Percentiles rank a stretch among this genome's conserved stretches.
Conservation (phyloP, 2,329 filamentous ascomycete species). For the Pyrenochaeta sp. region DNA sequence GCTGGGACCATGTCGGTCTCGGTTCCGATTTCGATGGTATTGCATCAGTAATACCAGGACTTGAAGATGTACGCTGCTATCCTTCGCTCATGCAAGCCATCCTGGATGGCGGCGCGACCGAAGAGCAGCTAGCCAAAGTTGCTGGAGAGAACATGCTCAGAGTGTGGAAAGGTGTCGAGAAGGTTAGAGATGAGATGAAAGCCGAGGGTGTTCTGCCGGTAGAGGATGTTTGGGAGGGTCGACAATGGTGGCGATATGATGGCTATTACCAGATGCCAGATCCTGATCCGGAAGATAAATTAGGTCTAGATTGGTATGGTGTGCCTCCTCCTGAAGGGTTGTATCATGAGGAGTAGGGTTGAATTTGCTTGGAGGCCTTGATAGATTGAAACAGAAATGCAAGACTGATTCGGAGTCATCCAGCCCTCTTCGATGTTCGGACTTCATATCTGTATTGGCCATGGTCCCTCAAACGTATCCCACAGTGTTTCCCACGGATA, state of each 20-base stretch:
- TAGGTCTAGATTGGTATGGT: conserved; percentile 8
- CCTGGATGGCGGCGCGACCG: conserved; percentile 4
- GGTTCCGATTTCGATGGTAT: conserved; percentile 80
- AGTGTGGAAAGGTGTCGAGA: conserved; percentile 10
- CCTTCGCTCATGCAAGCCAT: conserved; percentile 4
- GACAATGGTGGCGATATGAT: conserved; percentile 11
- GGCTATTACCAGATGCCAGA: conserved; percentile 11
- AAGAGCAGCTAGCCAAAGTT: conserved; percentile 5
- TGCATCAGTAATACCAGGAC: neutral
- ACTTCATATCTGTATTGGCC: conserved; percentile 20
- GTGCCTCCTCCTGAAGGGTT: conserved; percentile 7
- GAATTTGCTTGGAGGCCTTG: neutral
- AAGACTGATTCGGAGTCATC: neutral
- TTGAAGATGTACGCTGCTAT: conserved; percentile 18
- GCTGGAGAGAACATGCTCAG: conserved; percentile 17
- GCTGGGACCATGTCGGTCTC: conserved; percentile 85
- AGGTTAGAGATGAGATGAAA: conserved; percentile 3
- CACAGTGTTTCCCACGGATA: conserved; percentile 29
- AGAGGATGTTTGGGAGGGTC: conserved; percentile 6
- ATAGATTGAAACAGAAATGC: neutral
- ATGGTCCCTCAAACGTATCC: conserved; percentile 21
- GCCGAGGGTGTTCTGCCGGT: conserved; percentile 2
- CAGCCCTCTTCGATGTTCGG: neutral
- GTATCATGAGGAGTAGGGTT: conserved; percentile 5
- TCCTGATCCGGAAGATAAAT: conserved; percentile 7